Base-by-base conservation (phyloP, 768 basidiomycete genomes). In the Cystofilobasidium ferigula region DNA sequence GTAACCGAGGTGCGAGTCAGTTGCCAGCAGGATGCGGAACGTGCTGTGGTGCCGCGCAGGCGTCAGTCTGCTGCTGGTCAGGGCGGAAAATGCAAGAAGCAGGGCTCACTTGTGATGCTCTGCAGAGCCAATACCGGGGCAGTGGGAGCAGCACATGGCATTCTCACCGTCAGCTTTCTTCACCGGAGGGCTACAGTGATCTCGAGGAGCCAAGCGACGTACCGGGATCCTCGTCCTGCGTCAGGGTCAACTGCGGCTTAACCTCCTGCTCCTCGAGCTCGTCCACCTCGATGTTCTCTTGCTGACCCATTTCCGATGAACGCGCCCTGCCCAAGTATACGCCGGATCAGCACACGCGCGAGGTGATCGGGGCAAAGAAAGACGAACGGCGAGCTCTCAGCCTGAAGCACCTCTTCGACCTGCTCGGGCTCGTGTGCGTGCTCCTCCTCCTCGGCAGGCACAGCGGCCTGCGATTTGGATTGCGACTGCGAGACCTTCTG, bases 1-100 rank as follows among this genome's bases (percentile, higher is more conserved):
- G 77, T 89, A 95, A 0, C 95, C 95, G 69, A 99, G 87, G 72
- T 97, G 93, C 70, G 90, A 94, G 77, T 97, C 93, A 0, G 93
- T 95, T 8, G 93, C 93, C 9, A 97, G 84, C 74, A 97, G 76
- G 71, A 97, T 91, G 6, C 74, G 74, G 62, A 77, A 75, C 63
- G 73, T 75, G 74, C 75, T 77, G 67, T 0, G n/a, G 38, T 7
- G 42, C 35, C 7, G 30, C 3, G 10, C 3, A 48, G 40, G 10
- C n/a, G 47, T 48, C 47, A 48, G 47, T n/a, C 3, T 10, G 47
- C 47, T 10, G 47, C 26, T n/a, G n/a, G 13, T 42, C 47, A 24
- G 4, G 47, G 3, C 13, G 13, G 47, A 10, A 28, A 3, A n/a
- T 20, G 45, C 22, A 9, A 47, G 45, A 9, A 9, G 43, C 43